Evolutionary conservation across 2,329 filamentous ascomycete species (phyloP), one percentile per base, ranked within the genome.

Genomic region (Penicillium sclerotiorum): DNA sequence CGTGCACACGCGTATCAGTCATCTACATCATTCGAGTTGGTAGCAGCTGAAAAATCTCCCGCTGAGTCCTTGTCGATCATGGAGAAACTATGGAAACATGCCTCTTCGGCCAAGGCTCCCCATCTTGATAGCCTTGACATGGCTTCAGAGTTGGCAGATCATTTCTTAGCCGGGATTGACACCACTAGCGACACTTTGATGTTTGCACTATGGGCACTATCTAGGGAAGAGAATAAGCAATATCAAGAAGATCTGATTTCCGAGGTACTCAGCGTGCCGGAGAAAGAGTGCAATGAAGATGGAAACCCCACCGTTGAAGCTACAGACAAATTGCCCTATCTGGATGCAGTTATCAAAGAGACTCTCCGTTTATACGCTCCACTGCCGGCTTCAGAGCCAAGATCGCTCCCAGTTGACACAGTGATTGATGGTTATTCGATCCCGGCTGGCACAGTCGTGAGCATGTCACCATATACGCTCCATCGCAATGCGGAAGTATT

Each of bases 141-240:
- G 32, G 80, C 80, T 0, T 78, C 78, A 0, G 80, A 82, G 60
- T 74, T 70, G 11, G 78, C 79, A 1, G 80, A 82, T 46, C 80
- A 82, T 50, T 69, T 82, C 11, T 66, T 78, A 0, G 80, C 79
- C 0, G 79, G 78, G 0, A 78, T 81, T 8, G 77, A 81, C 49
- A 82, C 79, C 0, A 80, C 78, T 0, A 76, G 76, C 20, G 77
- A 82, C 42, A 77, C 77, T 0, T 51, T 80, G 1, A 79, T 79
- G 72, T 81, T 79, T 50, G 60, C 75, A 0, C 65, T 81, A 12
- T 81, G 77, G 75, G 65, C 73, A 0, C 67, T 82, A 1, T 81
- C 79, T 0, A 66, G 69, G 1, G 74, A 73, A 0, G 66, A 72
- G 25, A 70, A 79, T 42, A 45, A 57, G 5, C 47, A 53, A 7